Base-by-base conservation (phyloP, 441 rosid genomes). In the Euphorbia celastroides region DNA sequence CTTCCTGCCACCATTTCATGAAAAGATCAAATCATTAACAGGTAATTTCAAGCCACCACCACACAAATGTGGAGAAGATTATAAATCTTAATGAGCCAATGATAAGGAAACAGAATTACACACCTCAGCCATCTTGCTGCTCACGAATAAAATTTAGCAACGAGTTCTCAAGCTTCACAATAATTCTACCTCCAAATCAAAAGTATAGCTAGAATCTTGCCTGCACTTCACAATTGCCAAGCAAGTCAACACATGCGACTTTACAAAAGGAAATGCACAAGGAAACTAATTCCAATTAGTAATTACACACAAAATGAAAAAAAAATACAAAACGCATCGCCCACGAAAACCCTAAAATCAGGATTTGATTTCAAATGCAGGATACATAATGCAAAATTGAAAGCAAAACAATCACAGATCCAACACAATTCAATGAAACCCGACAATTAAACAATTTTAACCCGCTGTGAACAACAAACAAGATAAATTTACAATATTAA, bases 91-190 rank as follows among this genome's bases (percentile, higher is more conserved):
- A 1, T 2, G 34, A 38, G 11, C 12, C 1, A 38, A 9, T 38
- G 5, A 38, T 3, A 30, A 25, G 32, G 44, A 34, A 22, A 5
- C 36, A 66, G 5, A 70, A n/a, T 42, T 28, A n/a, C 52, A 46
- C 75, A 87, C 96, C 96, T 89, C 96, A 65, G 87, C 88, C 93
- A 89, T 89, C 74, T 57, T 64, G 61, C 14, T 17, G 14, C 19
- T 41, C 48, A 48, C 8, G 5, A 46, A 16, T 20, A 32, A 64
- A 14, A 26, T 62, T 59, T 9, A 22, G 57, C 62, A 66, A 67
- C 19, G 17, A 41, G 20, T 31, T 20, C 51, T 41, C 11, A 13
- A n/a, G n/a, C 34, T 27, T 23, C 57, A 22, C 46, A 19, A 57
- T 22, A 55, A 62, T 41, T 61, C 59, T 62, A 60, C 71, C 58